Evolutionary conservation across 371 early-diverging fungal genomes (phyloP), one percentile per base, ranked within the genome.

Genomic region (Thermomucor indicae-seudaticae): DNA sequence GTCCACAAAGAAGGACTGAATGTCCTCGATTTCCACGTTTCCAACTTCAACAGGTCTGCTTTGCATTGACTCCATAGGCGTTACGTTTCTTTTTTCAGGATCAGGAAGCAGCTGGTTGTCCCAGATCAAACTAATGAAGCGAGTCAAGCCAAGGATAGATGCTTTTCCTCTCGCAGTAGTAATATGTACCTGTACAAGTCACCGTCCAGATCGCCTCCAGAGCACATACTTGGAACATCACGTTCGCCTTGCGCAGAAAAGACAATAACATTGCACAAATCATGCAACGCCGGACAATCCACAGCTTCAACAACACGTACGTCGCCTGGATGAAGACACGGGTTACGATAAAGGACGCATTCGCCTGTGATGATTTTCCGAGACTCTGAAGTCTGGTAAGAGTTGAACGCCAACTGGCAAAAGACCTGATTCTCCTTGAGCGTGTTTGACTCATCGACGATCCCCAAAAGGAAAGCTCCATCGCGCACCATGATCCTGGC

Each of bases 171-270:
- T 7, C 22, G 17, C 34, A 40, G 14, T n/a, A n/a, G n/a, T n/a
- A 22, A 14, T 6, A 30, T 14, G 2, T 20, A 66, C 63, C 63
- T 74, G 43, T 72, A 81, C 8, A 80, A 74, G 64, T 92, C 92
- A 5, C 90, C 89, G 53, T 90, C 92, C 1, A 89, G 61, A 58
- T 91, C 91, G 2, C 88, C 88, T 14, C 92, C 91, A 14, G 84
- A 76, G 46, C 86, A 81, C 74, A 77, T 70, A 51, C 83, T 85
- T 5, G 90, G 85, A 11, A 89, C 53, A 23, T 85, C 85, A 12
- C 88, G 68, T 0, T 58, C 17, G 0, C 92, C 92, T 34, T 72
- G 62, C 28, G 79, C 68, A n/a, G 84, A 75, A 57, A 91, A 92
- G 0, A 91, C 90, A 3, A 95, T 65, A 3, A 89, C 88, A 53